Evolutionary conservation across 352 stramenopile genomes (phyloP).

Genomic region (Phytopythium cucurbitacearum): DNA sequence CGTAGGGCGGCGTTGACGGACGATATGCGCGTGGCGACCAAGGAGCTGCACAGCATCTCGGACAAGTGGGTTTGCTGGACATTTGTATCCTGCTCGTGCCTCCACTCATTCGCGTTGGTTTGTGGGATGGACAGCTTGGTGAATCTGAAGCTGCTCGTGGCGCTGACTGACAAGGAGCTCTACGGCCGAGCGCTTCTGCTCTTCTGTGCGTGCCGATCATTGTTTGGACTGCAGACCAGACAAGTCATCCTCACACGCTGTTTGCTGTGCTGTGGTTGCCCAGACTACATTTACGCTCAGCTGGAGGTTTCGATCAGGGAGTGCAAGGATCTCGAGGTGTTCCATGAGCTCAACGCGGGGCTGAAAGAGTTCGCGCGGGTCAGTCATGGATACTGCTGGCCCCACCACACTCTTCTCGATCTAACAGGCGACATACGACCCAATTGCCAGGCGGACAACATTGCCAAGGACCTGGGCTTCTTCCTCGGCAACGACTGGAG

Average conservation of each 20-base stretch:
- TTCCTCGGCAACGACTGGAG: conserved; percentile 62
- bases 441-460: conserved; percentile 36
- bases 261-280: background rate
- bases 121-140: conserved; percentile 28
- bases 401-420: background rate
- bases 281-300: conserved; percentile 70
- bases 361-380: conserved; percentile 43
- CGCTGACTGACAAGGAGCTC: conserved; percentile 56
- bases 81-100: background rate
- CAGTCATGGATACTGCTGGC: background rate
- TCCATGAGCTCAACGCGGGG: conserved; percentile 37
- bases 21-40: conserved; percentile 43
- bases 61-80: conserved; percentile 34
- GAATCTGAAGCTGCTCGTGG: conserved; percentile 65
- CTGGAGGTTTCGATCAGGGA: conserved; percentile 46
- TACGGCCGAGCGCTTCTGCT: conserved; percentile 64
- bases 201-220: conserved; percentile 47
- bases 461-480: conserved; percentile 56
- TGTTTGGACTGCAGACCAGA: conserved; percentile 1
- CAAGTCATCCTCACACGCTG: background rate
- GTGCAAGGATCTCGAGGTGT: conserved; percentile 36
- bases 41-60: conserved; percentile 43
- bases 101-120: background rate
- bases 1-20: conserved; percentile 22
- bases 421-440: background rate